phyloP scores from a whole-genome alignment of 495 filamentous ascomycete genomes.

The Trichoderma gamsii region DNA sequence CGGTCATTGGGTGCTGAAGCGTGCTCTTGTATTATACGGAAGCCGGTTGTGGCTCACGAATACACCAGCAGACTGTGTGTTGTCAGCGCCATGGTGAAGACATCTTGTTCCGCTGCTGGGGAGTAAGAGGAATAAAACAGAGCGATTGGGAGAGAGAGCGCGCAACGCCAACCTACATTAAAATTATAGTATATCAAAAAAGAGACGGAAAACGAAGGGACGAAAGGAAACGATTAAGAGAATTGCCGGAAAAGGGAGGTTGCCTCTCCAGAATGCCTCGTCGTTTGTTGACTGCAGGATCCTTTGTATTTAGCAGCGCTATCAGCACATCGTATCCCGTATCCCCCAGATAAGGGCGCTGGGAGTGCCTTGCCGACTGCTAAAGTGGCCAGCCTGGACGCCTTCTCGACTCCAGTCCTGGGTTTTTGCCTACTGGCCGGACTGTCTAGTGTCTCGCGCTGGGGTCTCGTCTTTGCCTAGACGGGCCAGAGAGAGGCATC shows the following conservation, averaged over 20 bases:
- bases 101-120: background rate
- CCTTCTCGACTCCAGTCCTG: background rate
- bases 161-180: background rate
- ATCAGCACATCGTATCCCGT: too few relatives aligned
- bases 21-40: background rate
- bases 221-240: background rate
- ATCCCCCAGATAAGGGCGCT: background rate
- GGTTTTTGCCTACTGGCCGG: background rate
- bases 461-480: background rate
- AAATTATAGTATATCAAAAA: background rate
- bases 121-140: background rate
- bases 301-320: background rate
- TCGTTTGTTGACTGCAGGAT: background rate
- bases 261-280: slow-evolving; percentile 10
- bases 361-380: slow-evolving; percentile 2
- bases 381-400: background rate
- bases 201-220: background rate
- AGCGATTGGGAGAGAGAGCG: too few relatives aligned
- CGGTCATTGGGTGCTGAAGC: background rate
- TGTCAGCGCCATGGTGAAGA: slow-evolving; percentile 1
- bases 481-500: background rate
- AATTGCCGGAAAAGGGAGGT: background rate
- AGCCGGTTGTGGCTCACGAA: background rate
- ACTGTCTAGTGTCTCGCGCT: slow-evolving; percentile 5
- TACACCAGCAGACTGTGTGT: background rate